Evolutionary conservation across 257 asterid genomes (phyloP).

Genomic region (Plantago elongata): DNA sequence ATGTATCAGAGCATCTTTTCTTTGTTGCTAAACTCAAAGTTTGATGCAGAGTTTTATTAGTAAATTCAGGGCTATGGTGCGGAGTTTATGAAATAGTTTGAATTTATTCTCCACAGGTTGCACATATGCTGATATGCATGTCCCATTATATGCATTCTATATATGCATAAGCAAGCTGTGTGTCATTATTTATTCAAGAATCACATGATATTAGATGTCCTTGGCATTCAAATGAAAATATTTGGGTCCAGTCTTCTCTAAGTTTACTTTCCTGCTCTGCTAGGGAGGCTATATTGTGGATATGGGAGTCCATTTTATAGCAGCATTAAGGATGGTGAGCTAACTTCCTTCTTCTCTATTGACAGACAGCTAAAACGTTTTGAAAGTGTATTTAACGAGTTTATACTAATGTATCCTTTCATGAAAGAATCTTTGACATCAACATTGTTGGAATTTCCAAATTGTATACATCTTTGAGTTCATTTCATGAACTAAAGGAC

Average conservation of each 20-base stretch:
- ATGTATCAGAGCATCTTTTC: neutral
- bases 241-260: neutral
- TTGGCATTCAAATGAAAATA: neutral
- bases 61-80: no score
- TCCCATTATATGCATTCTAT: neutral
- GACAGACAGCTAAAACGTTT: neutral
- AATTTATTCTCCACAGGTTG: no score
- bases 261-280: conserved; percentile 10
- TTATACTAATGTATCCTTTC: neutral
- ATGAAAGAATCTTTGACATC: no score
- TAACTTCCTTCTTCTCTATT: neutral
- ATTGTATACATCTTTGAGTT: neutral
- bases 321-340: conserved; percentile 67
- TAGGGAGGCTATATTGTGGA: conserved; percentile 80
- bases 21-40: neutral
- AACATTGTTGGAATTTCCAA: no score
- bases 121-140: neutral
- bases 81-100: no score
- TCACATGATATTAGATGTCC: neutral
- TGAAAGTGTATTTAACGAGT: neutral
- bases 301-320: conserved; percentile 67
- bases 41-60: neutral
- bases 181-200: neutral
- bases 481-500: no score
- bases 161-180: neutral